Percentiles rank a stretch among this genome's conserved stretches.
Evolutionary conservation across 1,284 basidiomycete species (phyloP).

Genomic region (Coniferiporia weirii): DNA sequence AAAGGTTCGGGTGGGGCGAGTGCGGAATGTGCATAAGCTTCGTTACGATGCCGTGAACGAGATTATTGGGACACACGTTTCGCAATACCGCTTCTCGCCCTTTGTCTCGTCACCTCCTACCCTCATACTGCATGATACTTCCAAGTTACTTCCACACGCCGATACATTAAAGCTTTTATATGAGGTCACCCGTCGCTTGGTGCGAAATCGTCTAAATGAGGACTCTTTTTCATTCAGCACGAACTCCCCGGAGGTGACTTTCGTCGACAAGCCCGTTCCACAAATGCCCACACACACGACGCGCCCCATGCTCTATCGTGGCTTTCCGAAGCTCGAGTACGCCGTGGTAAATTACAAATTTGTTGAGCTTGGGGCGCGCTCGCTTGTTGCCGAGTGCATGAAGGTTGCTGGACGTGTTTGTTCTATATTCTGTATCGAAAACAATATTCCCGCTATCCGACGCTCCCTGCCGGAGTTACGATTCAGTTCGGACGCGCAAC

Average conservation of each 20-base stretch:
- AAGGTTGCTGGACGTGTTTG: slow-evolving; percentile 76
- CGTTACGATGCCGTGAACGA: slow-evolving; percentile 71
- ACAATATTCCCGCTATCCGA: slow-evolving; percentile 61
- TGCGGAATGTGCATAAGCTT: slow-evolving; percentile 64
- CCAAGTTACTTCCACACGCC: slow-evolving; percentile 1
- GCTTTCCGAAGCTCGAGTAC: slow-evolving; percentile 56
- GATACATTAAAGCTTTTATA: not conserved
- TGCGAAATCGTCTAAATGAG: not conserved
- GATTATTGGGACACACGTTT: slow-evolving; percentile 37
- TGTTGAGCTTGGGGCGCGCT: slow-evolving; percentile 38
- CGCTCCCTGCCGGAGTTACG: slow-evolving; percentile 44
- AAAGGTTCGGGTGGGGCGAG: slow-evolving; percentile 63
- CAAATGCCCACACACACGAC: slow-evolving; percentile 26
- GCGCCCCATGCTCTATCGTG: slow-evolving; percentile 41
- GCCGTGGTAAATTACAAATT: slow-evolving; percentile 28
- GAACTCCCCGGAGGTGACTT: slow-evolving; percentile 23
- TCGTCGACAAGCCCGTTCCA: slow-evolving; percentile 27
- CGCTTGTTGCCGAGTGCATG: slow-evolving; percentile 79
- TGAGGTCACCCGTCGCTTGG: slow-evolving; percentile 3
- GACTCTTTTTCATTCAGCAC: slow-evolving; percentile 26
- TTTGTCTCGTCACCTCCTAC: not conserved
- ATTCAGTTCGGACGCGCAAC: slow-evolving; percentile 28
- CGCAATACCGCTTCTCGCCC: not conserved
- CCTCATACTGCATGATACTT: not conserved
- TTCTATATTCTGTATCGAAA: slow-evolving; percentile 66